phyloP scores from a whole-genome alignment of 202 grass and related monocot species.

The Carex sylvatica region DNA sequence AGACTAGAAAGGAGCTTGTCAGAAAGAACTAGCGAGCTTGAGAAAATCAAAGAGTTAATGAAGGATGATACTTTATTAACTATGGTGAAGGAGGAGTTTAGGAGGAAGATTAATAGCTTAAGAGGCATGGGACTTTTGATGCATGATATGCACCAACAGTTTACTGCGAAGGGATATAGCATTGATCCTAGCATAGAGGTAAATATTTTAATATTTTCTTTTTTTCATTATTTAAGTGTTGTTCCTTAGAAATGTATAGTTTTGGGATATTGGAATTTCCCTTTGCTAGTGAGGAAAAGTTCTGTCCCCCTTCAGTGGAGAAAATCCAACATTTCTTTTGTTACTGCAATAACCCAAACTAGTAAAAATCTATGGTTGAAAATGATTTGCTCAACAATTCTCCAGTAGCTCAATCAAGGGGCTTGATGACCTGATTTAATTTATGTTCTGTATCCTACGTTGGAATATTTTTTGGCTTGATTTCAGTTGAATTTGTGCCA shows the following conservation, averaged over 20 bases:
- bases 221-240: slow-evolving; percentile 1
- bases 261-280: background rate
- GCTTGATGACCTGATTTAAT: background rate
- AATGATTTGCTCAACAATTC: background rate
- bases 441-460: background rate
- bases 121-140: slow-evolving; percentile 62
- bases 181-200: slow-evolving; percentile 65
- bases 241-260: background rate
- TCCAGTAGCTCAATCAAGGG: background rate
- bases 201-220: slow-evolving; percentile 9
- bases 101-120: slow-evolving; percentile 55
- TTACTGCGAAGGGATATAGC: slow-evolving; percentile 57
- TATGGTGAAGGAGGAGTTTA: slow-evolving; percentile 66
- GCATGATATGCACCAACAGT: slow-evolving; percentile 73
- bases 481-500: background rate
- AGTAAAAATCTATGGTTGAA: background rate
- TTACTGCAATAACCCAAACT: background rate
- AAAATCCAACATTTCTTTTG: background rate
- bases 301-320: background rate
- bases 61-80: slow-evolving; percentile 52
- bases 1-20: slow-evolving; percentile 59
- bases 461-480: background rate
- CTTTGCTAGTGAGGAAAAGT: background rate
- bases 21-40: slow-evolving; percentile 57
- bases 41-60: slow-evolving; percentile 53